Base-by-base conservation (phyloP, 2,329 filamentous ascomycete genomes). In the Penicillium hesseltinei region DNA sequence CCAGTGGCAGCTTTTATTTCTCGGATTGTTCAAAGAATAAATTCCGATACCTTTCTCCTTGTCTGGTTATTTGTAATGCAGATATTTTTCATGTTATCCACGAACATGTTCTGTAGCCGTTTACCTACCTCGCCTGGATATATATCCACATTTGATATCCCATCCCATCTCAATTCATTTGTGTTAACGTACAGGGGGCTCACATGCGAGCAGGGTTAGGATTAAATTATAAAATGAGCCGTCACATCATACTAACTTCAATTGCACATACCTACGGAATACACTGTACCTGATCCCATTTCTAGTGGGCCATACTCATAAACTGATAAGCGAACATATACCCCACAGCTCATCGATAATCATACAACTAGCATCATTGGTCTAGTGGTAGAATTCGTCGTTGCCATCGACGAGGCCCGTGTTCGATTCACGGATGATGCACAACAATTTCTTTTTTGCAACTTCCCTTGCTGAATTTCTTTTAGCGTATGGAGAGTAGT, bases 361-460 rank as follows among this genome's bases (percentile, higher is more conserved):
- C 54, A 57, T 36, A 23, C 31, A 40, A 63, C 27, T 44, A 70
- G 72, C 72, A 74, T 73, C 70, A 72, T 73, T 74, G 72, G 72
- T 74, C 72, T 74, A 74, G 71, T 74, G 71, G 71, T 74, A 74
- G 69, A 68, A 66, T 72, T 71, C 67, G 63, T 70, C 68, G 69
- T 72, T 69, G 69, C 67, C 69, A 75, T 76, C 74, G 74, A 77
- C 68, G 74, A 76, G 74, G 73, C 73, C 73, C 74, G 74, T 74
- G 74, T 76, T 76, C 74, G 74, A 76, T 76, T 76, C 74, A 74
- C 74, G 74, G 74, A 75, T 74, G 73, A 75, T 76, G 74, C 74
- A 76, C 33, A 53, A 1, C 4, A 53, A 50, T 68, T 62, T 62
- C 19, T 60, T 60, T 33, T 64, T 64, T 57, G 43, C 17, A 3